phyloP scores from a whole-genome alignment of 495 filamentous ascomycete species.

The Aspergillus bridgeri region DNA sequence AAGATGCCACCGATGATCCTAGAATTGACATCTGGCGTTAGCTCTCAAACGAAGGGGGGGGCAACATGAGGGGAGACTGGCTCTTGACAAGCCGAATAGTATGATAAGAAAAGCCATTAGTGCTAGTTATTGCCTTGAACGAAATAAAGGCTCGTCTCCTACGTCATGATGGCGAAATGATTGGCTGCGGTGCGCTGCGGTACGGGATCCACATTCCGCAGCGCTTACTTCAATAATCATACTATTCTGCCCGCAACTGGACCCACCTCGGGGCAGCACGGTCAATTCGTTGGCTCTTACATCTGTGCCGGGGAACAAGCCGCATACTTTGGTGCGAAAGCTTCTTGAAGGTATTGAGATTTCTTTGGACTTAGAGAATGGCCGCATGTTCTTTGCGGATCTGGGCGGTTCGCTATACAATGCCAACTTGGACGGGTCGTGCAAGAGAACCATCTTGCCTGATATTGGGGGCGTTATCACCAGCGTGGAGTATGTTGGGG shows the following conservation, averaged over 20 bases:
- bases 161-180: no score
- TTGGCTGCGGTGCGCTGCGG: no score
- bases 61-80: no score
- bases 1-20: slow-evolving; percentile 19
- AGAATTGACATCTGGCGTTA: neutral
- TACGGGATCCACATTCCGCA: no score
- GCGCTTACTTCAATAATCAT: no score
- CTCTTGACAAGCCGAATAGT: no score
- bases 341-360: slow-evolving; percentile 2
- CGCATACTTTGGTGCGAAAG: neutral
- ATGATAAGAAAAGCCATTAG: no score
- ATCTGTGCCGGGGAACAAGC: neutral
- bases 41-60: no score
- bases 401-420: slow-evolving; percentile 15
- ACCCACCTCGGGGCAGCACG: slow-evolving; percentile 11
- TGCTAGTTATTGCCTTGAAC: no score
- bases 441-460: slow-evolving; percentile 11
- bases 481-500: slow-evolving; percentile 6
- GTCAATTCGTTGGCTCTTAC: slow-evolving; percentile 6
- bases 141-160: no score
- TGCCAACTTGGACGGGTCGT: slow-evolving; percentile 14
- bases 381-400: slow-evolving; percentile 16
- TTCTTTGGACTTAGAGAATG: slow-evolving; percentile 8
- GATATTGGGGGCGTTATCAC: slow-evolving; percentile 13
- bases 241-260: no score